Evolutionary conservation across 2,329 filamentous ascomycete genomes (phyloP).

Genomic region (Didymella pinodella): DNA sequence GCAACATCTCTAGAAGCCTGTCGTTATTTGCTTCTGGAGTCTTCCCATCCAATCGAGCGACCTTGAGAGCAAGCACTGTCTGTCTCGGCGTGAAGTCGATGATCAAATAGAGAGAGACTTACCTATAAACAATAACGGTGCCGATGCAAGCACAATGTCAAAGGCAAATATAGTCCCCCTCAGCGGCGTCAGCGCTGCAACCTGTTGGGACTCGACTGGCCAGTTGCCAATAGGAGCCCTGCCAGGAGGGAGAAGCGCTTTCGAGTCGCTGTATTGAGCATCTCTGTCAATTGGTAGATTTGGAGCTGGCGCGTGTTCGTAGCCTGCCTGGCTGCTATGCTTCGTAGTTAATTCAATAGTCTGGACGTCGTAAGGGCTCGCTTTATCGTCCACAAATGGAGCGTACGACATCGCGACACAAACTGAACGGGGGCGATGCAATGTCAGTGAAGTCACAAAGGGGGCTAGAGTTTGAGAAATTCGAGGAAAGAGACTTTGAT

Average conservation of each 20-base stretch:
- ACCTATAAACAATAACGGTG: constrained; percentile 41
- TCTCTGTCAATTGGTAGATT: constrained; percentile 10
- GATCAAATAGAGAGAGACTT: neutral
- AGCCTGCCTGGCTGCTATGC: neutral
- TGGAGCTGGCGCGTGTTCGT: constrained; percentile 13
- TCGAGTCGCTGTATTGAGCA: constrained; percentile 5
- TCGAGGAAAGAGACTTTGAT: neutral
- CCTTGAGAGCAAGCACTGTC: constrained; percentile 36
- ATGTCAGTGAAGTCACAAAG: neutral
- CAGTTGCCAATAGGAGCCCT: constrained; percentile 14
- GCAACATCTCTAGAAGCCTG: constrained; percentile 28
- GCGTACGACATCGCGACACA: constrained; percentile 9
- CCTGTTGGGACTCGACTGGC: constrained; percentile 29
- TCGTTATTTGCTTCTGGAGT: constrained; percentile 25
- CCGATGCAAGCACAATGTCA: constrained; percentile 36
- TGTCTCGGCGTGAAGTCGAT: too few species aligned
- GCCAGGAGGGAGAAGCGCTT: constrained; percentile 6
- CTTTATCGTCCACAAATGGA: neutral
- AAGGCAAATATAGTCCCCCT: constrained; percentile 31
- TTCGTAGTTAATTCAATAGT: constrained; percentile 10
- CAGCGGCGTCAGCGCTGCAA: constrained; percentile 32
- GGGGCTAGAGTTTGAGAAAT: neutral
- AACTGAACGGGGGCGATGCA: too few species aligned
- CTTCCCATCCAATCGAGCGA: constrained; percentile 33
- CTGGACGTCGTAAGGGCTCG: neutral